A percentile compares a stretch with the other conserved stretches of the same genome.
These are phyloP conservation scores for Tricholoma hemisulphureum DNA, from an alignment of 768 basidiomycete species.

Conservation along the genomic window DNA sequence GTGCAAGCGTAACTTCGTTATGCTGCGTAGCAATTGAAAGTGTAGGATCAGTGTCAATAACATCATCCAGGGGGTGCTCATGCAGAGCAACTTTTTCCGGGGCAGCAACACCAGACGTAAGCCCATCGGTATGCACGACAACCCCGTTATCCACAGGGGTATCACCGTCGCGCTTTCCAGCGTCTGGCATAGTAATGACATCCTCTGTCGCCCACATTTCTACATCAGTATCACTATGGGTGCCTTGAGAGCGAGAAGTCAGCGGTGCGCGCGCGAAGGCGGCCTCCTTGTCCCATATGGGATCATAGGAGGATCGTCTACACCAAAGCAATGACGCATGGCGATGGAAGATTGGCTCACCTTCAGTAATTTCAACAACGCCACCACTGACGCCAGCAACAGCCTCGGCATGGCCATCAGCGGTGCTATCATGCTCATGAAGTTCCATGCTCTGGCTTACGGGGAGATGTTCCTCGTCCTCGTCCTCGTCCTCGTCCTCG, in stretches of 20 bases:
- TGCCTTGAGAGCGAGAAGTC: slow-evolving; percentile 54
- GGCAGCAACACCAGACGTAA: slow-evolving; percentile 21
- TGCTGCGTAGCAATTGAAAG: not conserved
- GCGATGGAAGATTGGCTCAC: slow-evolving; percentile 48
- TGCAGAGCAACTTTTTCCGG: slow-evolving; percentile 6
- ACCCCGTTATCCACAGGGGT: slow-evolving; percentile 6
- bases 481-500: slow-evolving; percentile 49
- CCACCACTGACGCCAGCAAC: slow-evolving; percentile 23
- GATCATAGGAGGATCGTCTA: slow-evolving; percentile 42
- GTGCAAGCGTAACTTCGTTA: slow-evolving; percentile 1
- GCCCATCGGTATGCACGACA: slow-evolving; percentile 20
- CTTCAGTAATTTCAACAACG: slow-evolving; percentile 39
- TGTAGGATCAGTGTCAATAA: slow-evolving; percentile 7
- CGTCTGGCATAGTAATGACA: slow-evolving; percentile 20
- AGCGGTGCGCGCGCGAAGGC: slow-evolving; percentile 58
- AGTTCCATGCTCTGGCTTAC: slow-evolving; percentile 40
- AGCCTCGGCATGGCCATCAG: slow-evolving; percentile 19
- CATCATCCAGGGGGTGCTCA: slow-evolving; percentile 10
- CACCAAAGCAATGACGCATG: slow-evolving; percentile 37
- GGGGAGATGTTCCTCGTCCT: slow-evolving; percentile 44
- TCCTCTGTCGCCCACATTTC: slow-evolving; percentile 39
- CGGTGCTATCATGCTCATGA: slow-evolving; percentile 30
- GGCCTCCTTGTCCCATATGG: slow-evolving; percentile 36
- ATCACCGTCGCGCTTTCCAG: slow-evolving; percentile 15
- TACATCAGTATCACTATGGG: slow-evolving; percentile 37